phyloP scores from a whole-genome alignment of 148 eudicot species.

The Mesembryanthemum crystallinum region DNA sequence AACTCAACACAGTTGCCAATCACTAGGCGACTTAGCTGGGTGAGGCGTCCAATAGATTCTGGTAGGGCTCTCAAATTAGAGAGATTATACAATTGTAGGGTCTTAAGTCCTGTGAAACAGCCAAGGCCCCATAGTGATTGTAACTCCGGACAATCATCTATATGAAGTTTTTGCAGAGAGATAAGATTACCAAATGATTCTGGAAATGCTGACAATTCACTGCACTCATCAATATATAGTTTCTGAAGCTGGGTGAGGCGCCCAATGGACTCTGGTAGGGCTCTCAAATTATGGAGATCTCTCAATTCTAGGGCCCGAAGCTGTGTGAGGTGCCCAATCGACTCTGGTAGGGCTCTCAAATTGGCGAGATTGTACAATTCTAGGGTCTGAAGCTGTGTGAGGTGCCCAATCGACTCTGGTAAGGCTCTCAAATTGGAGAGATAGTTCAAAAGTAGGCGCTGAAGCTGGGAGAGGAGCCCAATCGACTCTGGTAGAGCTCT shows the following conservation, averaged over 20 bases:
- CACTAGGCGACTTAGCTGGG: not conserved
- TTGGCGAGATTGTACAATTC: too few relatives aligned
- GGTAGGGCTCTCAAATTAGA: not conserved
- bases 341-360: not conserved
- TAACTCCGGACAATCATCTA: not conserved
- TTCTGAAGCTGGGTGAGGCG: not conserved
- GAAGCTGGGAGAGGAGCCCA: too few relatives aligned
- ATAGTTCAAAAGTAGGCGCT: too few relatives aligned
- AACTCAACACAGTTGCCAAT: not conserved
- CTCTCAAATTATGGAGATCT: not conserved
- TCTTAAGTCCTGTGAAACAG: not conserved
- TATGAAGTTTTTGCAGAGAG: not conserved
- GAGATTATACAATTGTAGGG: not conserved
- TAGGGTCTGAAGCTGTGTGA: not conserved
- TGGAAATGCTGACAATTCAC: not conserved
- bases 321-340: too few relatives aligned
- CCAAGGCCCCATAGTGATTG: not conserved
- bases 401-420: too few relatives aligned
- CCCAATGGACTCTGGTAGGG: constrained; percentile 4
- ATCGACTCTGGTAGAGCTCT: too few relatives aligned
- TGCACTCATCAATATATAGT: not conserved
- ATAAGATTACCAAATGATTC: not conserved
- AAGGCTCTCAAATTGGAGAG: not conserved
- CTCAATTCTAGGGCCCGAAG: not conserved
- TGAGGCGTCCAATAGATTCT: not conserved